Evolutionary conservation across 2,329 filamentous ascomycete species (phyloP).

Genomic region (Penicillium sp.): DNA sequence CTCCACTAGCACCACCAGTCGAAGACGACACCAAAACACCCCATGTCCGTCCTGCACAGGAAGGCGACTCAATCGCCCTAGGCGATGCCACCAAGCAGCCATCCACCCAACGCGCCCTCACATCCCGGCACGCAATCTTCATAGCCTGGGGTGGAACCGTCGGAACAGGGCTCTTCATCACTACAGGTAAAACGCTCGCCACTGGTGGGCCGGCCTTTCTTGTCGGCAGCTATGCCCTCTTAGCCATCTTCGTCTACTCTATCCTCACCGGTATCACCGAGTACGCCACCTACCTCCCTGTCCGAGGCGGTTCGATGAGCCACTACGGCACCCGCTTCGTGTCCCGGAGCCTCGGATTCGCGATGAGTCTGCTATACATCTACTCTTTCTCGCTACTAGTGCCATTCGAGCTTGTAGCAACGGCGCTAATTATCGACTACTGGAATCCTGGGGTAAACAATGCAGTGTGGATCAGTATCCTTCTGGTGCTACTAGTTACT

Average conservation of each 20-base stretch:
- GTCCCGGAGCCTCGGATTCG: slow-evolving; percentile 91
- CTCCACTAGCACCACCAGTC: no score
- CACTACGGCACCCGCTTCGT: slow-evolving; percentile 49
- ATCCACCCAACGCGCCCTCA: not conserved
- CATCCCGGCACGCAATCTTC: slow-evolving; percentile 23
- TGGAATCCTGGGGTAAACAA: slow-evolving; percentile 69
- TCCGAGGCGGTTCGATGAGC: not conserved
- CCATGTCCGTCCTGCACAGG: no score
- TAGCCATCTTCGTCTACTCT: slow-evolving; percentile 84
- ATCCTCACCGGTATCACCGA: slow-evolving; percentile 90
- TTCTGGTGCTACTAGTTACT: slow-evolving; percentile 34
- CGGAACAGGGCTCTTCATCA: slow-evolving; percentile 83
- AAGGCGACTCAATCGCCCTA: no score
- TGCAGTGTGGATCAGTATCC: slow-evolving; percentile 69
- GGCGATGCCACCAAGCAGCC: no score
- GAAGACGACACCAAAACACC: no score
- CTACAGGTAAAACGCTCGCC: slow-evolving; percentile 72
- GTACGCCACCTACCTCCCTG: slow-evolving; percentile 58
- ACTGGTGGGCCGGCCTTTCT: slow-evolving; percentile 76
- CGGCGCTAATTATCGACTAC: slow-evolving; percentile 81
- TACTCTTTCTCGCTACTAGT: slow-evolving; percentile 70
- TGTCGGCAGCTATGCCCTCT: slow-evolving; percentile 61
- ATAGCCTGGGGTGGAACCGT: slow-evolving; percentile 40
- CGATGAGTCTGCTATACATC: slow-evolving; percentile 76
- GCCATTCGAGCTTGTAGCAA: slow-evolving; percentile 73